phyloP scores from a whole-genome alignment of 345 rosid species.

The Linum tenue region DNA sequence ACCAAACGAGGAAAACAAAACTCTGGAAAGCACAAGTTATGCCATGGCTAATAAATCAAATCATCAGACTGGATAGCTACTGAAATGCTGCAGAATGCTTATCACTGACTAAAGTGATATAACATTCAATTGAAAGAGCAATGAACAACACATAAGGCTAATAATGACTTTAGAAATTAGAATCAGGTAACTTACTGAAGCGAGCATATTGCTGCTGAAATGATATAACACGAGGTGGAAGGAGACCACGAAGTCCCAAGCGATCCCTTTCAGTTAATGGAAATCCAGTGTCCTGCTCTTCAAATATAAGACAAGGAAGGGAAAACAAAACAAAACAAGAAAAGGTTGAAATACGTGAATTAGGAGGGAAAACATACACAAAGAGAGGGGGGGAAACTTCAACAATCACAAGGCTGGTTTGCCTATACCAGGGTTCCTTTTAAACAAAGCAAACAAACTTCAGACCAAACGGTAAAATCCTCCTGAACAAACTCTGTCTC shows the following conservation, averaged over 20 bases:
- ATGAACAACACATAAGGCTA: not conserved
- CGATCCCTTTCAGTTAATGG: constrained; percentile 93
- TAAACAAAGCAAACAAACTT: not conserved
- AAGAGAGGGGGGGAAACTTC: no score
- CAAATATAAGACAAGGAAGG: constrained; percentile 5
- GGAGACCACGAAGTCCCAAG: constrained; percentile 87
- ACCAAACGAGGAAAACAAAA: not conserved
- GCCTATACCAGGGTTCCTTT: not conserved
- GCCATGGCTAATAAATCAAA: not conserved
- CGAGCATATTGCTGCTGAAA: constrained; percentile 87
- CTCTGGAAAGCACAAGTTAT: not conserved
- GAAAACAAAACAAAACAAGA: not conserved
- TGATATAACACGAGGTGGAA: constrained; percentile 91
- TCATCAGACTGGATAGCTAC: not conserved
- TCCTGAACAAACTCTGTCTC: not conserved
- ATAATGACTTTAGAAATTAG: not conserved
- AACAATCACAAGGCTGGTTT: not conserved
- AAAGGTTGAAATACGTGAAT: not conserved
- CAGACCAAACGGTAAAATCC: not conserved
- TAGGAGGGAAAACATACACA: no score
- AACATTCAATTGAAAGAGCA: not conserved
- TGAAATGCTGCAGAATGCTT: not conserved
- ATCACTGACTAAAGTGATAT: not conserved
- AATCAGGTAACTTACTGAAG: constrained; percentile 55
- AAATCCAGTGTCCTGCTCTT: constrained; percentile 84